Evolutionary conservation across 2,329 filamentous ascomycete genomes (phyloP).

Genomic region (Fusarium oxysporum): DNA sequence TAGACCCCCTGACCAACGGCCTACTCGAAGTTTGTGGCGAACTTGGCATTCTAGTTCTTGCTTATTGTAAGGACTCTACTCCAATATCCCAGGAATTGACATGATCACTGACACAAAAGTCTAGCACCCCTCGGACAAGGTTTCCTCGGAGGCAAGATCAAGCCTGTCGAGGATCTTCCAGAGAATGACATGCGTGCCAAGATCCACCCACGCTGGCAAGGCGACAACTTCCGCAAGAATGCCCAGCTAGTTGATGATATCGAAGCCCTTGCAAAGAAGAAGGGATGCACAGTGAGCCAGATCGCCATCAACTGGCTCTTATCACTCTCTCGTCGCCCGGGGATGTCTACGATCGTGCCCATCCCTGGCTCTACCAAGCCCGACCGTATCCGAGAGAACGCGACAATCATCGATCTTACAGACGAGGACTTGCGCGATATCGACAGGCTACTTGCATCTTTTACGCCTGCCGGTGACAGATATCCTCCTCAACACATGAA

Average conservation of each 20-base stretch:
- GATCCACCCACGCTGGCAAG: slow-evolving; percentile 67
- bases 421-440: slow-evolving; percentile 64
- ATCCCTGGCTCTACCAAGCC: slow-evolving; percentile 73
- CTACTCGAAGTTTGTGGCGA: slow-evolving; percentile 66
- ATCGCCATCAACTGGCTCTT: slow-evolving; percentile 74
- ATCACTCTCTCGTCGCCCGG: slow-evolving; percentile 61
- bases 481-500: slow-evolving; percentile 54
- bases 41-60: slow-evolving; percentile 73
- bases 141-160: slow-evolving; percentile 66
- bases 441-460: slow-evolving; percentile 60
- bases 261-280: slow-evolving; percentile 67
- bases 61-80: slow-evolving; percentile 62
- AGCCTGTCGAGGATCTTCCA: slow-evolving; percentile 65
- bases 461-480: slow-evolving; percentile 60
- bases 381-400: slow-evolving; percentile 71
- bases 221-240: slow-evolving; percentile 72
- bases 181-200: slow-evolving; percentile 59
- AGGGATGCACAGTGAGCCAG: slow-evolving; percentile 71
- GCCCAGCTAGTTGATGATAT: slow-evolving; percentile 69
- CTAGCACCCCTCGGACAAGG: slow-evolving; percentile 59
- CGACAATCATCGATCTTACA: slow-evolving; percentile 60
- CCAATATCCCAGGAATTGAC: background rate
- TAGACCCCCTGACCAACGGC: slow-evolving; percentile 57
- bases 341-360: slow-evolving; percentile 70
- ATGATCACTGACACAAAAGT: slow-evolving; percentile 13